phyloP scores from a whole-genome alignment of 768 basidiomycete genomes.

The Macrolepiota fuliginosa region DNA sequence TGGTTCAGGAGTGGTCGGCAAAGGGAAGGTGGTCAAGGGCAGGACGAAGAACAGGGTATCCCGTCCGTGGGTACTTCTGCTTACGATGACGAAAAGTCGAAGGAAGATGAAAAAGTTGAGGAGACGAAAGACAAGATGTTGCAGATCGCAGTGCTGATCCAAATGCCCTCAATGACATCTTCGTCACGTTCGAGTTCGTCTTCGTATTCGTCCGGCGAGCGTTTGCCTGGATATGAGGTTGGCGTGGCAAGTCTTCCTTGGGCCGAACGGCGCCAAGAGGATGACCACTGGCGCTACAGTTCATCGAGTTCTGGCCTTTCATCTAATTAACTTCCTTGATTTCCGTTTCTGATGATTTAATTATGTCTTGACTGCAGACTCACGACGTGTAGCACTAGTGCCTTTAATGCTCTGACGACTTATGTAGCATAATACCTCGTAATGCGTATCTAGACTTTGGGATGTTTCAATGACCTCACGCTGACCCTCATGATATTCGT shows the following conservation, averaged over 20 bases:
- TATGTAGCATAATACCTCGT: neutral
- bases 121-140: conserved; percentile 9
- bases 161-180: conserved; percentile 36
- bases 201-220: conserved; percentile 1
- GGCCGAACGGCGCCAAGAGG: conserved; percentile 7
- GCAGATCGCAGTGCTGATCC: conserved; percentile 43
- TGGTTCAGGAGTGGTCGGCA: neutral
- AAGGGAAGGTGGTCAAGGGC: neutral
- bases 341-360: neutral
- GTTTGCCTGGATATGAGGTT: conserved; percentile 39
- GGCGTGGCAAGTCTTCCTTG: conserved; percentile 40
- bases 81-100: neutral
- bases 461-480: too few relatives aligned
- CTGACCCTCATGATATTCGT: too few relatives aligned
- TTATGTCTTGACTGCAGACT: neutral
- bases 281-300: neutral
- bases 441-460: too few relatives aligned
- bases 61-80: neutral
- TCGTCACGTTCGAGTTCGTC: neutral
- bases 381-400: neutral
- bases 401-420: neutral
- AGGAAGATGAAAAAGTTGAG: neutral
- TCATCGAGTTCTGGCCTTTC: neutral
- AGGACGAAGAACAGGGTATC: neutral
- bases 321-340: neutral